phyloP scores from a whole-genome alignment of 768 basidiomycete genomes.

The Boletus rubroflammeus region DNA sequence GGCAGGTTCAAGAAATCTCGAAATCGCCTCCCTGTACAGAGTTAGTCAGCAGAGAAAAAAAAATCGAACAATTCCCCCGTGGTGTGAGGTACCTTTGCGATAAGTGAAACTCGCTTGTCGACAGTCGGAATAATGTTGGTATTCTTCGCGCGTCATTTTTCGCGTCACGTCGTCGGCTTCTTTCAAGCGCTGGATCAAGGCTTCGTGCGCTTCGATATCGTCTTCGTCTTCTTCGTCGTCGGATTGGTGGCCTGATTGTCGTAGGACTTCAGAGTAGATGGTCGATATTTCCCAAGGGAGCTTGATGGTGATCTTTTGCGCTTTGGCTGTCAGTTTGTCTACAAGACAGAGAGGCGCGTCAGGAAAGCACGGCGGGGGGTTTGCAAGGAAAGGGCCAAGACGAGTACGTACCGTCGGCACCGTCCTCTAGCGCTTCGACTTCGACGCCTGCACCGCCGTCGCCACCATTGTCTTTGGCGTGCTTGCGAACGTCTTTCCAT shows the following conservation, averaged over 20 bases:
- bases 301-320: conserved; percentile 91
- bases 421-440: conserved; percentile 80
- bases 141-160: conserved; percentile 95
- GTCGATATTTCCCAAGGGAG: conserved; percentile 95
- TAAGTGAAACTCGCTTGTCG: conserved; percentile 96
- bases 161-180: conserved; percentile 95
- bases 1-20: conserved; percentile 91
- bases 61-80: too few species aligned
- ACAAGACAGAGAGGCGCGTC: not conserved
- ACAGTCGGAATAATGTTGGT: conserved; percentile 95
- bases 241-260: conserved; percentile 71
- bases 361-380: not conserved
- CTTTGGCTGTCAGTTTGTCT: conserved; percentile 81
- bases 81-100: conserved; percentile 93
- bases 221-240: conserved; percentile 97
- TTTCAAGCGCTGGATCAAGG: conserved; percentile 85
- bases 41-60: too few species aligned
- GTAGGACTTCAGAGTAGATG: conserved; percentile 84
- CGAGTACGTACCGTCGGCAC: conserved; percentile 61
- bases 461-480: conserved; percentile 86
- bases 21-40: conserved; percentile 80
- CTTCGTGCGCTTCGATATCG: conserved; percentile 92
- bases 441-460: conserved; percentile 79
- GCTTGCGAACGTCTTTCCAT: conserved; percentile 96
- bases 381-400: not conserved